A percentile compares a stretch with the other conserved stretches of the same genome.
These are phyloP conservation scores for Plenodomus biglobosus DNA, from an alignment of 2,329 filamentous ascomycete genomes.

Conservation along the genomic window DNA sequence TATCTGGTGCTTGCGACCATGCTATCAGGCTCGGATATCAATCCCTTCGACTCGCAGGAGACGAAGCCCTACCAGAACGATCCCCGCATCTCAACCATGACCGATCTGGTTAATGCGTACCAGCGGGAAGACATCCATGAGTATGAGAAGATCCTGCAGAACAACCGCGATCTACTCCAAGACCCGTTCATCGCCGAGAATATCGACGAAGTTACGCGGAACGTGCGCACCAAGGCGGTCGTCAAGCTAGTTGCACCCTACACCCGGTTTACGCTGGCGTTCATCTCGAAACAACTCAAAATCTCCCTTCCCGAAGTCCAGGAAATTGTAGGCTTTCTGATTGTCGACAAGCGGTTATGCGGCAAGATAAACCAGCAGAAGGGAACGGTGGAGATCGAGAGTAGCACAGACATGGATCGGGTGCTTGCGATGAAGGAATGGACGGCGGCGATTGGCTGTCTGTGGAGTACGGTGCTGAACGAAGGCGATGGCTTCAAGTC, in stretches of 20 bases:
- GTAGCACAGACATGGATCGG: constrained; percentile 71
- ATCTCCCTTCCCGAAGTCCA: constrained; percentile 85
- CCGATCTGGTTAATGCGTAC: constrained; percentile 92
- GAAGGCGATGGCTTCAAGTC: constrained; percentile 72
- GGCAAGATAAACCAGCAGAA: constrained; percentile 88
- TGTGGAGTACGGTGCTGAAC: constrained; percentile 73
- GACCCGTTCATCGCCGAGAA: constrained; percentile 98
- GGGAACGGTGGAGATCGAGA: constrained; percentile 79
- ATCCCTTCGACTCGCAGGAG: constrained; percentile 97
- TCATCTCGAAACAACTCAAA: constrained; percentile 85
- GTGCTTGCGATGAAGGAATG: constrained; percentile 72
- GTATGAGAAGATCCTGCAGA: constrained; percentile 84
- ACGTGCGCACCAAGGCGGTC: constrained; percentile 95
- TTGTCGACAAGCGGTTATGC: constrained; percentile 82
- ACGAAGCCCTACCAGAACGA: constrained; percentile 98
- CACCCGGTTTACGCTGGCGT: constrained; percentile 82
- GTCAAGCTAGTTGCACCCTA: constrained; percentile 93
- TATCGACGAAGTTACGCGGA: constrained; percentile 97
- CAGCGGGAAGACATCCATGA: constrained; percentile 91
- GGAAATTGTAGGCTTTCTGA: constrained; percentile 93
- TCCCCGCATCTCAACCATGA: constrained; percentile 94
- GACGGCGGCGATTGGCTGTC: constrained; percentile 65
- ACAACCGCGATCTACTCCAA: constrained; percentile 83
- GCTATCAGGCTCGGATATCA: constrained; percentile 98
- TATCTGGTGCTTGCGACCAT: constrained; percentile 96